Evolutionary conservation across 202 grass and related monocot genomes (phyloP), one percentile per base, ranked within the genome.

Genomic region (Carex arenaria): DNA sequence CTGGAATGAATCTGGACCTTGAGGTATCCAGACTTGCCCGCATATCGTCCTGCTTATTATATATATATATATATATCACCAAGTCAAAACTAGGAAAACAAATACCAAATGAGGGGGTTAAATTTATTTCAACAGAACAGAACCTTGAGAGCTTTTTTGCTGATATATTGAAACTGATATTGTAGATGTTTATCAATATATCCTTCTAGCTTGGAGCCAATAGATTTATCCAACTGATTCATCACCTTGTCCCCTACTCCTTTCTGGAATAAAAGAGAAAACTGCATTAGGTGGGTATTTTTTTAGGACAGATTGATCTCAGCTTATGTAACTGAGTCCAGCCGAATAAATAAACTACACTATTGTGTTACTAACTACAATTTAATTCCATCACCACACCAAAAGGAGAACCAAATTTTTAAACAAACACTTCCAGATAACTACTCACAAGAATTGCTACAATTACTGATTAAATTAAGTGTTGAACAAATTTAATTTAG

Each of bases 61-160:
- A 40, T 47, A 81, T 10, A 38, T 38, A 38, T 38, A 38, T 34
- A 4, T 36, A 36, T 40, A 40, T 40, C 2, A 15, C 26, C 18
- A 81, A 30, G 26, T 76, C 28, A 70, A 54, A 69, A 36, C 10
- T 20, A 67, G 36, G 17, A 55, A 77, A 77, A n/a, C 53, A 3
- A 78, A 20, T 18, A 64, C 38, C 32, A 30, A 53, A 32, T 20
- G 23, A 22, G 42, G 64, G 14, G 19, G 36, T 38, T 26, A 67
- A 51, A 52, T 3, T 31, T 32, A 81, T 40, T 64, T n/a, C 61
- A 59, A 79, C 82, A 53, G 52, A 77, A 71, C 32, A 77, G 67
- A 85, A 98, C 95, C 95, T 98, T 92, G 77, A 98, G 79, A 67
- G 85, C 81, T 89, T 94, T 92, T 81, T 91, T 98, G 26, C 82